Base-by-base conservation (phyloP, 345 rosid genomes). In the Lepidium africanum region DNA sequence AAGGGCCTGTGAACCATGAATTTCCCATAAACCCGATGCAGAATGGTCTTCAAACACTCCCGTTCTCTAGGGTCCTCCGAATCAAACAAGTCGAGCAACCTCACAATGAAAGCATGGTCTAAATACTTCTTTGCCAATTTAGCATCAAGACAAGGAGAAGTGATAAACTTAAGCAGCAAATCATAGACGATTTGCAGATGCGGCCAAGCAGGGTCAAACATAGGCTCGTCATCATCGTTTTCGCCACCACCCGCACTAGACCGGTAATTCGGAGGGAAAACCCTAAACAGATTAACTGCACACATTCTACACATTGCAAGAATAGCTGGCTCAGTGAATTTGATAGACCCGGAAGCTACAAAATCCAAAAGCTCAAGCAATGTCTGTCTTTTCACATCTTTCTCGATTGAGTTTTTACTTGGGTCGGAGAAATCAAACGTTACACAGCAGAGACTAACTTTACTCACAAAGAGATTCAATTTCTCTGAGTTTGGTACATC, bases 1-100 rank as follows among this genome's bases (percentile, higher is more conserved):
- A 91, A 88, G 0, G 92, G 97, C 64, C 97, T 84, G 42, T 91
- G 96, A 61, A 88, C 97, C 97, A 86, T 91, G 73, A 91, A 91
- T 48, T 88, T 91, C 39, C 97, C 92, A 59, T 88, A 88, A 9
- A 83, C 80, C 50, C 91, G 79, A 36, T 91, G 97, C 72, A 88
- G 61, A 59, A 83, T 81, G 12, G 88, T 81, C 84, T 91, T 91
- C 66, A 91, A 79, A 73, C 88, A 85, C 60, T 91, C 97, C 63
- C 91, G 80, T 73, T 91, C 97, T 62, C 97, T 81, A 3, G 92
- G 92, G 67, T 91, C 96, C 81, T 91, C 96, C 0, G 97, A 86
- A 56, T 88, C 91, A 49, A 82, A 88, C 84, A 86, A 84, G 45
- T 86, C 97, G 0, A 91, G 87, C 79, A 91, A 55, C 76, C 89